Evolutionary conservation across 1,139 yeast genomes (phyloP).

Genomic region (Diutina scorzettiae): DNA sequence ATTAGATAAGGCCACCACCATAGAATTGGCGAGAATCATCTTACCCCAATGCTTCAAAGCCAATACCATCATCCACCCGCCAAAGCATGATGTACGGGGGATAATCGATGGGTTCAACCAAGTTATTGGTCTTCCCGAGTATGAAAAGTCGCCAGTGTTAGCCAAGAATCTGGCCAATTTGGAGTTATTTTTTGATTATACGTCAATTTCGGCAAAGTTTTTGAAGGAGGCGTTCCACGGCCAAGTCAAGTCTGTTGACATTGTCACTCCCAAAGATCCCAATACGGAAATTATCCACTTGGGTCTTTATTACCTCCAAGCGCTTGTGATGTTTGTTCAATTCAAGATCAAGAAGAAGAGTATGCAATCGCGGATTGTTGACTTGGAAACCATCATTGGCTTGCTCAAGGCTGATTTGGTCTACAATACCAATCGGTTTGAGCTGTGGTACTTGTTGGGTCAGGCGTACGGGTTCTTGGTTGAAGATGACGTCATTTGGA

Average conservation of each 20-base stretch:
- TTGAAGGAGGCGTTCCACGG: constrained; percentile 54
- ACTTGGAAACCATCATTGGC: constrained; percentile 60
- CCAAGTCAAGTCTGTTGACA: constrained; percentile 19
- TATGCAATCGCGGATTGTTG: constrained; percentile 72
- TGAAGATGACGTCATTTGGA: constrained; percentile 86
- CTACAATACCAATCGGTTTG: constrained; percentile 57
- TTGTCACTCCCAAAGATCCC: constrained; percentile 18
- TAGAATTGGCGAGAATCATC: constrained; percentile 46
- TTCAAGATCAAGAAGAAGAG: constrained; percentile 60
- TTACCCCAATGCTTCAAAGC: constrained; percentile 50
- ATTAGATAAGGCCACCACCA: constrained; percentile 33
- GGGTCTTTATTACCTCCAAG: constrained; percentile 69
- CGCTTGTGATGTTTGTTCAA: constrained; percentile 51
- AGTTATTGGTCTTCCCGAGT: constrained; percentile 58
- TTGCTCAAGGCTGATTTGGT: constrained; percentile 56
- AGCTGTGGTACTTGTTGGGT: constrained; percentile 79
- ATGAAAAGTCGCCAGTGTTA: constrained; percentile 22
- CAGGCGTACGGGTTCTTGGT: constrained; percentile 70
- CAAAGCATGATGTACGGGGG: constrained; percentile 59
- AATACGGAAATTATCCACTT: constrained; percentile 14
- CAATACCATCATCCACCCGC: constrained; percentile 44
- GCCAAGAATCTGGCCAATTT: constrained; percentile 32
- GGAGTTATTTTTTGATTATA: constrained; percentile 39
- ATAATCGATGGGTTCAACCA: constrained; percentile 64
- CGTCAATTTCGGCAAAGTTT: constrained; percentile 34